A percentile compares a stretch with the other conserved stretches of the same genome.
Evolutionary conservation across 2,329 filamentous ascomycete genomes (phyloP).

Genomic region (Massarina eburnea): DNA sequence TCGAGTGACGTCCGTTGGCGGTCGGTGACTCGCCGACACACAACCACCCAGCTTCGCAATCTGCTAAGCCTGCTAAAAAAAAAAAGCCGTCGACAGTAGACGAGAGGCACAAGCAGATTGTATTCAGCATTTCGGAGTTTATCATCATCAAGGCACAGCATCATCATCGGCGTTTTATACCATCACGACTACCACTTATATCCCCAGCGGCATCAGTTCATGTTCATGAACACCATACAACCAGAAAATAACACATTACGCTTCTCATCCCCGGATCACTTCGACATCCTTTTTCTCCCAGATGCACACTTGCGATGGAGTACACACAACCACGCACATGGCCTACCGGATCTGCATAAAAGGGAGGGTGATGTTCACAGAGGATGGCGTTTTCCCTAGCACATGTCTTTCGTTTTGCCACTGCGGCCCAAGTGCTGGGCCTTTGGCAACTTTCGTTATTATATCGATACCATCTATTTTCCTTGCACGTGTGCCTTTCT

Average conservation of each 20-base stretch:
- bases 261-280: neutral
- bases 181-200: too few relatives aligned
- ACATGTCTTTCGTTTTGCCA: neutral
- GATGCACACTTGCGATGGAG: too few relatives aligned
- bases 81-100: slow-evolving; percentile 8
- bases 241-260: neutral
- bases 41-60: slow-evolving; percentile 7
- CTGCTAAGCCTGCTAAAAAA: slow-evolving; percentile 5
- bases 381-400: neutral
- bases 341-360: neutral
- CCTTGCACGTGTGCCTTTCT: neutral
- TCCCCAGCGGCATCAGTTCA: too few relatives aligned
- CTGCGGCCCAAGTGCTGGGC: neutral
- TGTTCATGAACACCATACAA: too few relatives aligned
- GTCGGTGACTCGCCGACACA: slow-evolving; percentile 33
- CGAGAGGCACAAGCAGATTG: slow-evolving; percentile 2
- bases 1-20: slow-evolving; percentile 29
- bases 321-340: too few relatives aligned
- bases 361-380: neutral
- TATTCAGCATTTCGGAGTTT: slow-evolving; percentile 13
- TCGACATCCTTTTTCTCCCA: too few relatives aligned
- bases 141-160: too few relatives aligned
- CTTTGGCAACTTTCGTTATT: neutral
- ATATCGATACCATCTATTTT: neutral
- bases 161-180: slow-evolving; percentile 8